A percentile compares a stretch with the other conserved stretches of the same genome.
Evolutionary conservation across 257 asterid species (phyloP).

Genomic region (Solanum medicagineum): DNA sequence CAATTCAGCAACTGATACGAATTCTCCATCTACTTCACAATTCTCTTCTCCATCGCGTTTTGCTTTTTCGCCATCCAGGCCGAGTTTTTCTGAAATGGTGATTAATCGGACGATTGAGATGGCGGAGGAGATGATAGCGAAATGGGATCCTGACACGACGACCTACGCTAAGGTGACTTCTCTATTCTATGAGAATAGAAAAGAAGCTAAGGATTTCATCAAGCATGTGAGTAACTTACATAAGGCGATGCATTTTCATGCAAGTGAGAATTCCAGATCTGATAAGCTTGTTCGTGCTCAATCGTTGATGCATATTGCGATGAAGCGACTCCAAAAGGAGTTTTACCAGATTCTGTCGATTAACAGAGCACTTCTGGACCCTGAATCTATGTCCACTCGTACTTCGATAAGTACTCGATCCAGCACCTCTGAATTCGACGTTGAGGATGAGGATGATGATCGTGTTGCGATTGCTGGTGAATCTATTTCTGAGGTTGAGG

Average conservation of each 20-base stretch:
- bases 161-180: slow-evolving; percentile 56
- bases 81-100: slow-evolving; percentile 49
- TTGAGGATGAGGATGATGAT: slow-evolving; percentile 29
- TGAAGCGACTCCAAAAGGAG: slow-evolving; percentile 79
- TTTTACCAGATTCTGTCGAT: slow-evolving; percentile 69
- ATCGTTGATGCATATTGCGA: slow-evolving; percentile 62
- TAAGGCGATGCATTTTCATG: slow-evolving; percentile 53
- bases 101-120: slow-evolving; percentile 55
- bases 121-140: slow-evolving; percentile 42
- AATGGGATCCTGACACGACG: slow-evolving; percentile 55
- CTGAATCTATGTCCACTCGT: slow-evolving; percentile 56
- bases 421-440: slow-evolving; percentile 36
- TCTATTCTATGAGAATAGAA: slow-evolving; percentile 49
- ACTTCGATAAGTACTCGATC: slow-evolving; percentile 32
- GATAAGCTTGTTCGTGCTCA: slow-evolving; percentile 55
- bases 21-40: neutral
- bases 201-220: slow-evolving; percentile 55
- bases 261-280: slow-evolving; percentile 35
- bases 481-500: slow-evolving; percentile 40
- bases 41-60: slow-evolving; percentile 26
- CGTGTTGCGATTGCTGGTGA: slow-evolving; percentile 12
- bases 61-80: slow-evolving; percentile 34
- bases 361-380: slow-evolving; percentile 78
- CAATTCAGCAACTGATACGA: neutral
- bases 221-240: slow-evolving; percentile 42